Evolutionary conservation across 1,139 yeast genomes (phyloP).

Genomic region (Magnusiomyces paraingens): DNA sequence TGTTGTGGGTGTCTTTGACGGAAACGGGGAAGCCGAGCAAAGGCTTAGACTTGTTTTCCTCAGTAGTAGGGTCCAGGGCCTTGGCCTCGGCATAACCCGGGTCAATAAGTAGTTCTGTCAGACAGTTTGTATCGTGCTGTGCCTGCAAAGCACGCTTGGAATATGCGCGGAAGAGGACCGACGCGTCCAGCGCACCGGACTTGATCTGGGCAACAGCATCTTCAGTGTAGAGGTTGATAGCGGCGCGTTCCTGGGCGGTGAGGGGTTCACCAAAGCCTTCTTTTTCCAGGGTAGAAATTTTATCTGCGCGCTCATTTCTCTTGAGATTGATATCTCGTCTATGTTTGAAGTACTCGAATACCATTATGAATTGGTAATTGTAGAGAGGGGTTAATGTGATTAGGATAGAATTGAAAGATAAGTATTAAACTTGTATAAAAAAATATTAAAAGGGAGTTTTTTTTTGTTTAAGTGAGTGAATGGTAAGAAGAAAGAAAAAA

Average conservation of each 20-base stretch:
- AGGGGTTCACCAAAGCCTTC: conserved; percentile 31
- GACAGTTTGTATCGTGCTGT: conserved; percentile 32
- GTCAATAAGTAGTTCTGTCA: conserved; percentile 36
- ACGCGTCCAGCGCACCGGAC: conserved; percentile 29
- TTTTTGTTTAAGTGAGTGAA: no score
- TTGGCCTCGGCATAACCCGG: conserved; percentile 30
- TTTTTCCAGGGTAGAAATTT: conserved; percentile 31
- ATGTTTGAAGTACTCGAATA: conserved; percentile 19
- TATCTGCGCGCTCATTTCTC: conserved; percentile 31
- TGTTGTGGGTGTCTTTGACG: conserved; percentile 44
- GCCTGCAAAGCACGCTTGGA: conserved; percentile 36
- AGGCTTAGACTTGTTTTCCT: conserved; percentile 38
- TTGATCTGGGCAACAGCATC: conserved; percentile 30
- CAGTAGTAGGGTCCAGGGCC: background rate
- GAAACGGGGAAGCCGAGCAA: conserved; percentile 67
- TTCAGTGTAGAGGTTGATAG: conserved; percentile 28
- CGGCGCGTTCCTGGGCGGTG: conserved; percentile 28
- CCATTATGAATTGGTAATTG: conserved; percentile 6
- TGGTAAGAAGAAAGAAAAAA: no score
- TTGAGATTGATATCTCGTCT: conserved; percentile 25
- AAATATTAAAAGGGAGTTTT: no score
- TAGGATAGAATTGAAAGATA: background rate
- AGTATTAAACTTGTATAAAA: background rate
- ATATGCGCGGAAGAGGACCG: conserved; percentile 34
- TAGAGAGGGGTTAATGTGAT: background rate